Conservation (phyloP, 768 basidiomycete genomes). For the Calocera viscosa region DNA sequence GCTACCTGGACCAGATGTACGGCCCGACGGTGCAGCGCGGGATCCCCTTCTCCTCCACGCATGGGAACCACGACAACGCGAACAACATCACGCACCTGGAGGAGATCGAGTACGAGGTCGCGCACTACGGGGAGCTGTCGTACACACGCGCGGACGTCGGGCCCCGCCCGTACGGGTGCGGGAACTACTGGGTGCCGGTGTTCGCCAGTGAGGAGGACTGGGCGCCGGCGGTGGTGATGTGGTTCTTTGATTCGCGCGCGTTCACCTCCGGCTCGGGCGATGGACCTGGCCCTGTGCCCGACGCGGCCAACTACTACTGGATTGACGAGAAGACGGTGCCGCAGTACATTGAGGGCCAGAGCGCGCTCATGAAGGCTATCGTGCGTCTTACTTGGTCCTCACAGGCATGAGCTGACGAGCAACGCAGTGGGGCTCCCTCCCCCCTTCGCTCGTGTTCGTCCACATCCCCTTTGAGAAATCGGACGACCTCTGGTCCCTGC, state of each 20-base stretch:
- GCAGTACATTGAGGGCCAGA: conserved; percentile 47
- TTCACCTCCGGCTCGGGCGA: conserved; percentile 27
- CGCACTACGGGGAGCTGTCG: background rate
- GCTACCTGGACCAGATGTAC: conserved; percentile 50
- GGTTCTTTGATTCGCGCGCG: conserved; percentile 66
- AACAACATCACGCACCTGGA: conserved; percentile 56
- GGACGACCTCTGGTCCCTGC: background rate
- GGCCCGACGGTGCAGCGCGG: conserved; percentile 43
- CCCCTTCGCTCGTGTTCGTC: conserved; percentile 55
- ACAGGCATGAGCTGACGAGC: conserved; percentile 15
- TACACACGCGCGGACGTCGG: conserved; percentile 32
- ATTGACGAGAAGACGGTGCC: conserved; percentile 49
- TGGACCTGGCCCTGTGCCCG: conserved; percentile 37
- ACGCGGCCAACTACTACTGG: conserved; percentile 33
- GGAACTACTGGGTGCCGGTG: conserved; percentile 70
- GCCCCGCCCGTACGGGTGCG: conserved; percentile 19
- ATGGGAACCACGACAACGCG: conserved; percentile 41
- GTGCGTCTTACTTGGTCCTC: background rate
- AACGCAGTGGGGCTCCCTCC: conserved; percentile 44
- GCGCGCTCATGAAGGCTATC: conserved; percentile 32
- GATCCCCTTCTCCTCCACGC: conserved; percentile 54
- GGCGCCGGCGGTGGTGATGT: conserved; percentile 45
- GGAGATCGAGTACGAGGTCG: conserved; percentile 48
- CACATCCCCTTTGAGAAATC: conserved; percentile 35
- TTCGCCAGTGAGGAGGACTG: conserved; percentile 18